Base-by-base conservation (phyloP, 1,139 yeast species). In the Starmera stellimalicola region DNA sequence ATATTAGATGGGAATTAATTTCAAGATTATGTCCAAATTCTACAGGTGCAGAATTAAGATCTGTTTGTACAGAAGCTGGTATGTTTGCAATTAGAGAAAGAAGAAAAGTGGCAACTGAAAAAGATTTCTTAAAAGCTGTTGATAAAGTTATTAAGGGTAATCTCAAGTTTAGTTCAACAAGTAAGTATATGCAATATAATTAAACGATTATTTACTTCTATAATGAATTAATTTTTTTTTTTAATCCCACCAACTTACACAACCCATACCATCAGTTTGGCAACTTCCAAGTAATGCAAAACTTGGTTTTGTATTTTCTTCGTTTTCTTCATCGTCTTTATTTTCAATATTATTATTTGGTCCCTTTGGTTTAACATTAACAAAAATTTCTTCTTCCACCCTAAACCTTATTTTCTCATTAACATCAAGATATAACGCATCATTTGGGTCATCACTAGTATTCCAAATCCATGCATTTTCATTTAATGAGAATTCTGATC, bases 71-170 rank as follows among this genome's bases (percentile, higher is more conserved):
- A 2, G 96, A 88, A 60, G 96, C 96, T 6, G 99, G 98, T 50
- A 91, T 91, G 98, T 91, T 87, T 68, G 98, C 98, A 33, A 91
- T 91, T 40, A 77, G 99, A 54, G 95, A 97, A 14, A 77, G 98
- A 61, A 76, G 97, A 66, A 91, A 91, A 70, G 95, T 91, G 36
- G 97, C 98, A 27, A 81, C 91, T 33, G 98, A 91, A 60, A 91
- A 91, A 68, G 98, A 91, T 60, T 91, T 91, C 69, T 68, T 91
- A 51, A 85, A 91, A 50, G 95, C 98, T 22, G 98, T 91, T 35
- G 97, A 93, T 50, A 91, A 91, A 70, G 99, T 91, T 43, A 91
- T 91, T 55, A 91, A 88, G 70, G 97, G 98, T 51, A 91, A 93
- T 65, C 77, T 88, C 77, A 91, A 91, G 70, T 91, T 91, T 68